Evolutionary conservation across 176 grass and related monocot genomes (phyloP), one percentile per base, ranked within the genome.

Genomic region (Avena atlantica): DNA sequence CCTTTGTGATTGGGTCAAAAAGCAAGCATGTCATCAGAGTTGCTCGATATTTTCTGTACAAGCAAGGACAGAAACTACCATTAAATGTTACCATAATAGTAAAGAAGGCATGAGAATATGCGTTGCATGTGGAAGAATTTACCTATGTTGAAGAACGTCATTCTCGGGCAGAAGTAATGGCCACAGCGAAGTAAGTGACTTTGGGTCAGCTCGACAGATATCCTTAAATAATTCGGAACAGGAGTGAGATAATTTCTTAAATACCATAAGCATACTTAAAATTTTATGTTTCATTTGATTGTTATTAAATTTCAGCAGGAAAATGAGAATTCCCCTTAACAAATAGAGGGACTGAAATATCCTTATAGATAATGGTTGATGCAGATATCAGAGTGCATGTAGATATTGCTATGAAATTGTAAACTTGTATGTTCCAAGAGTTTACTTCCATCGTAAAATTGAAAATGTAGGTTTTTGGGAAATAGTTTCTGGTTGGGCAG

Each of bases 1-100:
- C 93, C 96, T 94, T 98, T 23, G 82, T 79, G 82, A 95, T 79
- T 84, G 96, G 91, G 92, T 95, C 96, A 87, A 98, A 98, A 58
- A 98, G 92, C 84, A 98, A 81, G 80, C 88, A 98, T 86, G 93
- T 95, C 93, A 98, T 95, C 55, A 98, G 90, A 89, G 92, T 98
- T 47, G 93, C 90, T 86, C 93, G 91, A 88, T 93, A 90, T 86
- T 95, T 98, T 80, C 96, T 98, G 85, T 71, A 78, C 45, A 91
- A 89, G 80, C 78, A 76, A 52, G 71, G 45, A 87, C 20, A 62
- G 64, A 85, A 87, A n/a, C 40, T 44, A 74, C 21, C 68, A 80
- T 90, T 73, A 77, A 23, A 67, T 15, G n/a, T 15, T 50, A 74
- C 24, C 71, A 74, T 50, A 31, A 81, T 67, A 72, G 6, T 63